Conservation (phyloP, 2,329 filamentous ascomycete species). For the Aspergillus udagawae region DNA sequence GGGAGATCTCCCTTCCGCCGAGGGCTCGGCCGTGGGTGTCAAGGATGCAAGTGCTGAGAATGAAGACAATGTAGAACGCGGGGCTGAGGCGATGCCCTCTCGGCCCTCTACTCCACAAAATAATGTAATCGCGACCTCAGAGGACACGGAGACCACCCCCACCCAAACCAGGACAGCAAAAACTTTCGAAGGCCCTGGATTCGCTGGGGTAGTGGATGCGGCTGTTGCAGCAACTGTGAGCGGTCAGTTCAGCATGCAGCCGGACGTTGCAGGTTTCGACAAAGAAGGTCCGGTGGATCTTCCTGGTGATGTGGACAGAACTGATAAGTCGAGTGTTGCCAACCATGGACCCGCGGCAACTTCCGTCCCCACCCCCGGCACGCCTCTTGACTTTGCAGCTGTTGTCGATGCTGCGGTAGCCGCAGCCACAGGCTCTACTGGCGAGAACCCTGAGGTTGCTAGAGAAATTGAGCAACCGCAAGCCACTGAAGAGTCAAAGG, state of each 20-base stretch:
- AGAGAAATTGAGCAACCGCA: not conserved
- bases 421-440: slow-evolving; percentile 4
- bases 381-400: slow-evolving; percentile 9
- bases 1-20: slow-evolving; percentile 26
- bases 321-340: slow-evolving; percentile 1
- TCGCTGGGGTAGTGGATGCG: slow-evolving; percentile 20
- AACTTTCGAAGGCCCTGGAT: slow-evolving; percentile 7
- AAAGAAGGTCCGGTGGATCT: not conserved
- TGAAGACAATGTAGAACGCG: slow-evolving; percentile 15
- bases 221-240: slow-evolving; percentile 20
- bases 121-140: slow-evolving; percentile 9
- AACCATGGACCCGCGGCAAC: not conserved
- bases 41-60: slow-evolving; percentile 15
- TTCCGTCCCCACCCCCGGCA: not conserved
- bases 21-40: slow-evolving; percentile 26
- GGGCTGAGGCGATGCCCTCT: slow-evolving; percentile 15
- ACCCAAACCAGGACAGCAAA: slow-evolving; percentile 5
- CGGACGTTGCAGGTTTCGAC: not conserved
- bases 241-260: not conserved
- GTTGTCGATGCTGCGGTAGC: slow-evolving; percentile 19
- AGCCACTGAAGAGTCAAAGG: not conserved
- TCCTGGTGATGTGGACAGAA: not conserved
- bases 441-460: not conserved
- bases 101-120: slow-evolving; percentile 17
- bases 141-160: slow-evolving; percentile 8